Conservation (phyloP, 1,284 basidiomycete genomes). For the Apiotrichum brassicae region DNA sequence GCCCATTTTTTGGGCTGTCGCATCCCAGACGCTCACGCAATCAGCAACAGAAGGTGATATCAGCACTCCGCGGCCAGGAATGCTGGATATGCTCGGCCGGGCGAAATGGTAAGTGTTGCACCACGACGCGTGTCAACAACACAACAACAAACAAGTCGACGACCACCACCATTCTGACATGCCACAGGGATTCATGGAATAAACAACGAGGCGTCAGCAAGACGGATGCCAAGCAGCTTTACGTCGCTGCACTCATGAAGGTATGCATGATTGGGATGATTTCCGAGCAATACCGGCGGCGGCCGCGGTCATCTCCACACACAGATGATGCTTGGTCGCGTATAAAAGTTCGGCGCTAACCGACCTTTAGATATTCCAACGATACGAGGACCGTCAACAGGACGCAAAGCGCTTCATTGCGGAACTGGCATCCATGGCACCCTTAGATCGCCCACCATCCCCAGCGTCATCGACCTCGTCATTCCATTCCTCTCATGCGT, state of each 20-base stretch:
- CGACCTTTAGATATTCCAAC: constrained; percentile 13
- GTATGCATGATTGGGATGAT: constrained; percentile 49
- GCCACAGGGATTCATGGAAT: constrained; percentile 82
- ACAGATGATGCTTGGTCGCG: too few species aligned
- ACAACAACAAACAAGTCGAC: too few species aligned
- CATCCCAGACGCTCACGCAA: neutral
- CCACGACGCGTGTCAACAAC: neutral
- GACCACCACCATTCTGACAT: constrained; percentile 10
- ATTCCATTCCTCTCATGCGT: constrained; percentile 39
- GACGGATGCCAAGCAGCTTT: constrained; percentile 79
- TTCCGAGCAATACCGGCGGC: too few species aligned
- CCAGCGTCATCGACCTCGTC: constrained; percentile 41
- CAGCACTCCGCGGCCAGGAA: constrained; percentile 31
- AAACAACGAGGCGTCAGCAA: constrained; percentile 75
- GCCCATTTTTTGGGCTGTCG: too few species aligned
- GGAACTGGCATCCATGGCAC: constrained; percentile 73
- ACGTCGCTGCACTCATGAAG: constrained; percentile 80
- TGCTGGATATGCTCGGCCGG: constrained; percentile 71
- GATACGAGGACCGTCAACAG: constrained; percentile 58
- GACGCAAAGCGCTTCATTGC: constrained; percentile 70
- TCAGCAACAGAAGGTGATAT: constrained; percentile 43
- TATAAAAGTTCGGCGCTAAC: too few species aligned
- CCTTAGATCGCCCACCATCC: constrained; percentile 43
- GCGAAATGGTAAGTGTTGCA: constrained; percentile 77
- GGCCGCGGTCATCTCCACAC: too few species aligned